These are phyloP conservation scores for Aureobasidium sp. DNA, from an alignment of 2,329 filamentous ascomycete species.

Conservation along the genomic window DNA sequence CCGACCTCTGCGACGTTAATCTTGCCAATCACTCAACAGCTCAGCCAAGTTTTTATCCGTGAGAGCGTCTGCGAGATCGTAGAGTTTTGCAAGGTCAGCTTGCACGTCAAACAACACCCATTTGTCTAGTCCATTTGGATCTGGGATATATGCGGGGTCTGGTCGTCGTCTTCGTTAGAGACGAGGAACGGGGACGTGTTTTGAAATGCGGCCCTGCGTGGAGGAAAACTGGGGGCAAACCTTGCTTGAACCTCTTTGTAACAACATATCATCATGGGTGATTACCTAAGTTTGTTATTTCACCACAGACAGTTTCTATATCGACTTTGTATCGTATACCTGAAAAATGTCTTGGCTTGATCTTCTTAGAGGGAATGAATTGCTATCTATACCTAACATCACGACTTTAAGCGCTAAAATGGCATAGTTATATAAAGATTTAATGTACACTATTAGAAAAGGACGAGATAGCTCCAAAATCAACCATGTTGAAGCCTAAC, in stretches of 20 bases:
- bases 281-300: too few relatives aligned
- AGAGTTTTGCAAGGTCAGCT: slow-evolving; percentile 30
- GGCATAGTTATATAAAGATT: neutral
- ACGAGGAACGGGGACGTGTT: neutral
- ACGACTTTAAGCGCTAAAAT: neutral
- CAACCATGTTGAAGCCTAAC: too few relatives aligned
- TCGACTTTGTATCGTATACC: too few relatives aligned
- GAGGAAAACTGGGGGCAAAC: neutral
- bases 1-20: slow-evolving; percentile 29
- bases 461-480: too few relatives aligned
- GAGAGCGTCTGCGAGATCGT: slow-evolving; percentile 25
- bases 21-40: slow-evolving; percentile 24
- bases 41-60: slow-evolving; percentile 26
- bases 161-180: too few relatives aligned
- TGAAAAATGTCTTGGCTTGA: too few relatives aligned
- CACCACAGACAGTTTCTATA: too few relatives aligned
- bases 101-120: slow-evolving; percentile 33
- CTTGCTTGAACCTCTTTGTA: neutral
- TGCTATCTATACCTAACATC: neutral
- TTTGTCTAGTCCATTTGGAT: slow-evolving; percentile 25
- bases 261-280: too few relatives aligned
- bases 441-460: too few relatives aligned
- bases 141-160: slow-evolving; percentile 28
- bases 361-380: too few relatives aligned
- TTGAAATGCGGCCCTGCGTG: neutral